Percentiles rank a stretch among this genome's conserved stretches.
These are phyloP conservation scores for Lentinula aciculospora DNA, from an alignment of 768 basidiomycete genomes.

Conservation along the genomic window DNA sequence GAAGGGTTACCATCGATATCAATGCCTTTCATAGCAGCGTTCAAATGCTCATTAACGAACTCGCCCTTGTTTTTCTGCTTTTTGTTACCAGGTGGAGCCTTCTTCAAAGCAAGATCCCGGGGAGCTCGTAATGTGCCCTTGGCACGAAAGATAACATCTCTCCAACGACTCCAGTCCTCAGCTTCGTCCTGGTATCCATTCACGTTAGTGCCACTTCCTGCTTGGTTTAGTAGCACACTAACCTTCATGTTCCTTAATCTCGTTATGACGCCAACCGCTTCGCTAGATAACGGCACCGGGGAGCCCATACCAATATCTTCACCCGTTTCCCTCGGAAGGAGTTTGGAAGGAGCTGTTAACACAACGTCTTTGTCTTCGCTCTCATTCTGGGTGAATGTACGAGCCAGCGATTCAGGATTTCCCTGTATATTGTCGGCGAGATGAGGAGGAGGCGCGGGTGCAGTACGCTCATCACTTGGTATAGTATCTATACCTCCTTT, in stretches of 20 bases:
- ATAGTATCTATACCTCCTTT: slow-evolving; percentile 76
- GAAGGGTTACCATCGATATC: not conserved
- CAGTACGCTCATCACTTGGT: slow-evolving; percentile 59
- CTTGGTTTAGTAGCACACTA: slow-evolving; percentile 10
- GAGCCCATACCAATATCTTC: slow-evolving; percentile 87
- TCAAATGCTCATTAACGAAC: slow-evolving; percentile 22
- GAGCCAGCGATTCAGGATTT: slow-evolving; percentile 41
- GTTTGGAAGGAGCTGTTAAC: slow-evolving; percentile 23
- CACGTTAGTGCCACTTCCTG: not conserved
- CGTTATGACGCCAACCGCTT: slow-evolving; percentile 77
- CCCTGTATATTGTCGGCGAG: slow-evolving; percentile 29
- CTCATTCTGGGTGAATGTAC: not conserved
- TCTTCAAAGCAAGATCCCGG: slow-evolving; percentile 34
- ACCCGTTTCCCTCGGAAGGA: slow-evolving; percentile 80
- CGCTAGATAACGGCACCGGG: slow-evolving; percentile 70
- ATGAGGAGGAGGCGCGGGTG: slow-evolving; percentile 53
- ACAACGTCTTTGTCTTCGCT: not conserved
- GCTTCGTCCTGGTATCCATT: slow-evolving; percentile 59
- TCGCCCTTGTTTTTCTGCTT: slow-evolving; percentile 50
- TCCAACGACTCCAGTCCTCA: slow-evolving; percentile 87
- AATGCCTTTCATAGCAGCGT: slow-evolving; percentile 8
- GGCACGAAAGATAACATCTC: slow-evolving; percentile 77
- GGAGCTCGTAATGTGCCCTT: slow-evolving; percentile 52
- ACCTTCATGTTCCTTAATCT: slow-evolving; percentile 81
- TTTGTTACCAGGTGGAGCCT: slow-evolving; percentile 56